A percentile compares a stretch with the other conserved stretches of the same genome.
These are phyloP conservation scores for Herpetospermum pedunculosum DNA, from an alignment of 306 rosid genomes.

Conservation along the genomic window DNA sequence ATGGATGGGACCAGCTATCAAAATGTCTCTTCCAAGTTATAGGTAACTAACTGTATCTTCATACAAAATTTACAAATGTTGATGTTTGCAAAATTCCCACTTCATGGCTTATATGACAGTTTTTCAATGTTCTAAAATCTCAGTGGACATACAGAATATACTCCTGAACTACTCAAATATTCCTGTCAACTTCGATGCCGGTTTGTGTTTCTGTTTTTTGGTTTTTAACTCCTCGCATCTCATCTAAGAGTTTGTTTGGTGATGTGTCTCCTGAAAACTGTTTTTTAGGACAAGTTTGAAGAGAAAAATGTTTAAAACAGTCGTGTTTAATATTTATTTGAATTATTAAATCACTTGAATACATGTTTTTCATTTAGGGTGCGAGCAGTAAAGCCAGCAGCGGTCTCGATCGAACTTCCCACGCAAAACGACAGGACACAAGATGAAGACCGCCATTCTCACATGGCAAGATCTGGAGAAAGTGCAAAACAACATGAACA, in stretches of 20 bases:
- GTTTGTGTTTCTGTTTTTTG: slow-evolving; percentile 13
- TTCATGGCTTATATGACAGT: slow-evolving; percentile 2
- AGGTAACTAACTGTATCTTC: slow-evolving; percentile 43
- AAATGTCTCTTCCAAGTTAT: slow-evolving; percentile 79
- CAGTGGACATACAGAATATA: slow-evolving; percentile 58
- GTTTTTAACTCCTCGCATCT: background rate
- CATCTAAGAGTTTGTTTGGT: background rate
- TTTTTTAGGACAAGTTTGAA: background rate
- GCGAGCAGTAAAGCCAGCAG: slow-evolving; percentile 50
- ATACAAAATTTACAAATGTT: background rate
- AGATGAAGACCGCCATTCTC: slow-evolving; percentile 10
- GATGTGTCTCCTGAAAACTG: background rate
- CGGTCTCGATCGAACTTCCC: slow-evolving; percentile 25
- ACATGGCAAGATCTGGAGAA: background rate
- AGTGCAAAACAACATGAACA: slow-evolving; percentile 15
- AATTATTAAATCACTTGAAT: background rate
- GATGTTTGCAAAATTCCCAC: background rate
- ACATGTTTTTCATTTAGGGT: slow-evolving; percentile 30
- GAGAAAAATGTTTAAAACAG: background rate
- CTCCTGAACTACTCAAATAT: slow-evolving; percentile 69
- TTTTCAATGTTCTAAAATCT: slow-evolving; percentile 17
- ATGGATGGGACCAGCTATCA: slow-evolving; percentile 73
- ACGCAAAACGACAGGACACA: slow-evolving; percentile 14
- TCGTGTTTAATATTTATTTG: background rate
- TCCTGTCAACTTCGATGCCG: slow-evolving; percentile 83